Base-by-base conservation (phyloP, 139 green algal species). In the Limnomonas spitsbergensis region DNA sequence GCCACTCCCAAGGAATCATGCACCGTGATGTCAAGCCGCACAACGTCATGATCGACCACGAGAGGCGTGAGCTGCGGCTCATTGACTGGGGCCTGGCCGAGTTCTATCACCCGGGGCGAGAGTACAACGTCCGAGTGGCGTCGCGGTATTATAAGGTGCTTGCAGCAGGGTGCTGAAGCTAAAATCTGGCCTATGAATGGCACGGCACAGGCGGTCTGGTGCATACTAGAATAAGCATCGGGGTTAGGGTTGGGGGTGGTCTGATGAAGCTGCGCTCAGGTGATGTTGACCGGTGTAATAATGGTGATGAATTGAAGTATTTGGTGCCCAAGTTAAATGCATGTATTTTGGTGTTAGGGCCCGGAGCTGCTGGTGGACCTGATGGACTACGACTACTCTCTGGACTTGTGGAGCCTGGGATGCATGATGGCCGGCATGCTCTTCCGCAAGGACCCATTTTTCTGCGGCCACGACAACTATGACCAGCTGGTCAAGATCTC, bases 41-140 rank as follows among this genome's bases (percentile, higher is more conserved):
- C 85, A 96, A 95, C 69, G 85, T 99, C 26, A 99, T 99, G 96
- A 99, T 99, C 69, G 96, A 99, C 83, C 96, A 99, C 81, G 83
- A 90, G 61, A 85, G 91, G 85, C 85, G 91, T 26, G 81, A 97
- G 86, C 88, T 99, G 80, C 85, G 96, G 35, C 88, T 99, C 42
- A 99, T 99, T 70, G 96, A 99, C 87, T 99, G 96, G 96, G 96
- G 96, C 27, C 87, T 99, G 35, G 96, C 96, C 6, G 96, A 99
- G 87, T 98, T 99, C 81, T 99, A 99, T 89, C 93, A 98, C 81
- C 92, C 95, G 1, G 91, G 89, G 24, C 87, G 90, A 1, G 90
- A 94, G 85, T 99, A 99, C 89, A 99, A 99, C 83, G 96, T 99
- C 72, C 91, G 96, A 26, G 96, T 99, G 40, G 96, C 96, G 1